A percentile compares a stretch with the other conserved stretches of the same genome.
Conservation (phyloP, 2,329 filamentous ascomycete genomes). For the Neofusicoccum sp. region DNA sequence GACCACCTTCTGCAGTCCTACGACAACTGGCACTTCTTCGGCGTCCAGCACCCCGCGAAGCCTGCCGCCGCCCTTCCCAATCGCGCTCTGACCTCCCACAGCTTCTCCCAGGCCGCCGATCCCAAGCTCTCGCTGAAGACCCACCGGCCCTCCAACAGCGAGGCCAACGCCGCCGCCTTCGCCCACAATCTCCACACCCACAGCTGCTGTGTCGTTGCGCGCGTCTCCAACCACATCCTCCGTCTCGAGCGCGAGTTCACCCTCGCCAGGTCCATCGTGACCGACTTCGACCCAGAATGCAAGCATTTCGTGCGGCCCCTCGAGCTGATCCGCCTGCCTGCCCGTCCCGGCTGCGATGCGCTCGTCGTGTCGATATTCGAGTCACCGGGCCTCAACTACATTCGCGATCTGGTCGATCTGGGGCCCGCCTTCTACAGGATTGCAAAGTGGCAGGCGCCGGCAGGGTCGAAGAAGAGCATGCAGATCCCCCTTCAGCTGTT, state of each 20-base stretch:
- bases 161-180: conserved; percentile 36
- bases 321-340: conserved; percentile 73
- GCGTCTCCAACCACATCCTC: conserved; percentile 79
- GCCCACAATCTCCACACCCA: conserved; percentile 46
- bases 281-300: conserved; percentile 70
- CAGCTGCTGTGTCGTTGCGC: conserved; percentile 70
- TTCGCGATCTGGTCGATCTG: conserved; percentile 72
- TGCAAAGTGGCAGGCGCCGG: conserved; percentile 2
- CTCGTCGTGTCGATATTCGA: conserved; percentile 82
- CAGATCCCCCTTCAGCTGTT: conserved; percentile 75
- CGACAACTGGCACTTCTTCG: conserved; percentile 75
- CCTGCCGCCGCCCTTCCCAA: background rate
- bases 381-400: conserved; percentile 72
- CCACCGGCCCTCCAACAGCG: conserved; percentile 40
- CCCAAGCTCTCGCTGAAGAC: conserved; percentile 31
- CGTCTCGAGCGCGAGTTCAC: conserved; percentile 87
- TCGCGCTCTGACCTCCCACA: conserved; percentile 28
- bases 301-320: conserved; percentile 79
- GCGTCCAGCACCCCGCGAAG: conserved; percentile 33
- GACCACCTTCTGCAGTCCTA: conserved; percentile 60
- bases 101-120: conserved; percentile 36
- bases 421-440: conserved; percentile 61
- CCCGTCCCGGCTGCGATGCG: conserved; percentile 70
- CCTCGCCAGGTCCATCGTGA: conserved; percentile 72
- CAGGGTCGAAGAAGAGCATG: conserved; percentile 40